Evolutionary conservation across 2,329 filamentous ascomycete genomes (phyloP).

Genomic region (Talaromyces funiculosus): DNA sequence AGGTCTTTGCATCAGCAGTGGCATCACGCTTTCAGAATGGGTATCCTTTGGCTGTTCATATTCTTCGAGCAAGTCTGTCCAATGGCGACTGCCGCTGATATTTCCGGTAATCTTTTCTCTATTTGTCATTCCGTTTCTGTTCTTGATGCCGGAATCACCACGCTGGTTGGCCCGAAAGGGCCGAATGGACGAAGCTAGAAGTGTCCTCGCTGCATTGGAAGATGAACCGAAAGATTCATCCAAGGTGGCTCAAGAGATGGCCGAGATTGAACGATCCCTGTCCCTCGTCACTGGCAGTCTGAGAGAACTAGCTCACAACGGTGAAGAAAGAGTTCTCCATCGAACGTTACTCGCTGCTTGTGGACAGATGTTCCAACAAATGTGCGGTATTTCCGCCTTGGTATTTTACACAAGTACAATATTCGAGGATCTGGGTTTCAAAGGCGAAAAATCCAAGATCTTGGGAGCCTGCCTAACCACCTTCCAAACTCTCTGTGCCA

Average conservation of each 20-base stretch:
- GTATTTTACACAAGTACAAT: slow-evolving; percentile 36
- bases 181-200: slow-evolving; percentile 58
- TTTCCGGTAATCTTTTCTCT: slow-evolving; percentile 23
- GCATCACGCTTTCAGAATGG: slow-evolving; percentile 42
- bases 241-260: slow-evolving; percentile 51
- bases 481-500: slow-evolving; percentile 56
- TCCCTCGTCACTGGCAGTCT: slow-evolving; percentile 2
- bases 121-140: slow-evolving; percentile 30
- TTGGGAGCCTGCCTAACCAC: slow-evolving; percentile 55
- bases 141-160: slow-evolving; percentile 50
- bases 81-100: slow-evolving; percentile 22
- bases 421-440: slow-evolving; percentile 15
- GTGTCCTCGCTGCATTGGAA: slow-evolving; percentile 53
- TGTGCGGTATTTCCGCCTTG: slow-evolving; percentile 58
- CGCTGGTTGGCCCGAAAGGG: slow-evolving; percentile 60
- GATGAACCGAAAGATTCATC: slow-evolving; percentile 40
- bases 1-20: slow-evolving; percentile 41
- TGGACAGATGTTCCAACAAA: slow-evolving; percentile 56
- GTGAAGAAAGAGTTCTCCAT: slow-evolving; percentile 48
- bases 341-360: slow-evolving; percentile 54
- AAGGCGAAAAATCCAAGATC: slow-evolving; percentile 26
- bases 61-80: slow-evolving; percentile 19
- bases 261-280: slow-evolving; percentile 40
- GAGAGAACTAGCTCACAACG: not conserved
- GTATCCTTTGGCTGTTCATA: slow-evolving; percentile 43